phyloP scores from a whole-genome alignment of 108 stramenopile species.

The Stephanodiscus minutulus region DNA sequence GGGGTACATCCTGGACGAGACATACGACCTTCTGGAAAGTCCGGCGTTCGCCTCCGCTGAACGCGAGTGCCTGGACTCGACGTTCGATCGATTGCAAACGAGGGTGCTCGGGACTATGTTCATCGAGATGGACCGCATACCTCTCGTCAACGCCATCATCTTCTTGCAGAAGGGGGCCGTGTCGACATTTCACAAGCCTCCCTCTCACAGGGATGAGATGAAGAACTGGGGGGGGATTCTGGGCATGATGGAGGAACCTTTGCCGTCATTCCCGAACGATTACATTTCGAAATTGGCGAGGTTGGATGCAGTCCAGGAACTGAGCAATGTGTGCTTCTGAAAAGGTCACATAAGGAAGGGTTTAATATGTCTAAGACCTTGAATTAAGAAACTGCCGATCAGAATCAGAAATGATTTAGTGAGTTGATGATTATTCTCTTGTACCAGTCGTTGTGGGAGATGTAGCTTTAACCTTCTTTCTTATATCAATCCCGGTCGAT shows the following conservation, averaged over 20 bases:
- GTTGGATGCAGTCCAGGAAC: conserved; percentile 34
- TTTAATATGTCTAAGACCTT: no score
- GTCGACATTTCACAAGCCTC: conserved; percentile 41
- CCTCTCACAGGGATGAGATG: conserved; percentile 30
- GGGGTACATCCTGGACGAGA: conserved; percentile 53
- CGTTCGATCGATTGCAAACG: conserved; percentile 33
- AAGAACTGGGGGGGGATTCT: conserved; percentile 39
- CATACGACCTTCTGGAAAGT: conserved; percentile 55
- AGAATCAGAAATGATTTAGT: no score
- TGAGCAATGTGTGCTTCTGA: conserved; percentile 47
- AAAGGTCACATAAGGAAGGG: no score
- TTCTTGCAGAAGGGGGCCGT: conserved; percentile 37
- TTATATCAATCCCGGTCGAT: no score
- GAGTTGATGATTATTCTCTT: no score
- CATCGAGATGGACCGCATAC: conserved; percentile 13
- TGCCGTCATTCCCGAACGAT: conserved; percentile 33
- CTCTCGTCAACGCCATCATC: conserved; percentile 47
- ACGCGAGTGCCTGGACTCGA: conserved; percentile 33
- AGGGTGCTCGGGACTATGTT: conserved; percentile 41
- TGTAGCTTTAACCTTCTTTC: no score
- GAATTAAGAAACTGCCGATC: no score
- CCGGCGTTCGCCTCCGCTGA: conserved; percentile 50
- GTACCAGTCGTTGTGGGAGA: no score
- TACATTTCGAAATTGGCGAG: conserved; percentile 40
- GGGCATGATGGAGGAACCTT: conserved; percentile 38